Percentiles rank a stretch among this genome's conserved stretches.
These are phyloP conservation scores for Curvularia hawaiiensis DNA, from an alignment of 2,329 filamentous ascomycete species.

Conservation along the genomic window DNA sequence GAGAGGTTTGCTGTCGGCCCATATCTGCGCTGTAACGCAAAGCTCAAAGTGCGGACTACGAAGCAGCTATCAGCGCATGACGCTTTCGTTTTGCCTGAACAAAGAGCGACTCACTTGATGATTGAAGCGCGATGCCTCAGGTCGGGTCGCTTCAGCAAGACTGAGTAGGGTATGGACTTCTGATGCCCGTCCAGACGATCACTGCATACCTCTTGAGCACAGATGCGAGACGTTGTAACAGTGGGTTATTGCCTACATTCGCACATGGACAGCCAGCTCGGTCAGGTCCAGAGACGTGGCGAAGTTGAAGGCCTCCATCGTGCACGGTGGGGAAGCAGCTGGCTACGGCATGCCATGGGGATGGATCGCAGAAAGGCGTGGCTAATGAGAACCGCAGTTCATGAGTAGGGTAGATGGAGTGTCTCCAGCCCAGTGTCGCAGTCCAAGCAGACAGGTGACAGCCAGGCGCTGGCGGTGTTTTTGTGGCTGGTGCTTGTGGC, in stretches of 20 bases:
- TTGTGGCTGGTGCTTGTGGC: neutral
- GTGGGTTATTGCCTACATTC: constrained; percentile 57
- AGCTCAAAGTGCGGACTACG: constrained; percentile 80
- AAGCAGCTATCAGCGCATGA: constrained; percentile 8
- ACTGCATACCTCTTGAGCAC: constrained; percentile 52
- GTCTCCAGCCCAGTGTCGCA: too few species aligned
- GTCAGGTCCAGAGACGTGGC: constrained; percentile 85
- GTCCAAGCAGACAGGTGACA: too few species aligned
- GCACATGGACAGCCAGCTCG: constrained; percentile 66
- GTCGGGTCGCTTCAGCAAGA: constrained; percentile 76
- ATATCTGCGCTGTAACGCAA: constrained; percentile 90
- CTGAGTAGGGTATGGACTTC: constrained; percentile 75
- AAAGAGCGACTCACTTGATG: constrained; percentile 60
- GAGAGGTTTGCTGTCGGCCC: constrained; percentile 93
- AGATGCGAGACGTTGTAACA: neutral
- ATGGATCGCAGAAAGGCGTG: constrained; percentile 4
- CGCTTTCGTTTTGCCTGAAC: neutral
- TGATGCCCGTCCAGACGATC: constrained; percentile 80
- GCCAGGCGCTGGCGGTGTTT: neutral
- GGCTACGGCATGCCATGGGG: constrained; percentile 34
- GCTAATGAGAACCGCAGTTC: constrained; percentile 3
- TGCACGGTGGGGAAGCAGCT: constrained; percentile 26
- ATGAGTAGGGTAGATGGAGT: constrained; percentile 16
- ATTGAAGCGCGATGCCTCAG: constrained; percentile 88
- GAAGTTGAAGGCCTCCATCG: constrained; percentile 96